Evolutionary conservation across 306 rosid genomes (phyloP), one percentile per base, ranked within the genome.

Genomic region (Vicia faba): DNA sequence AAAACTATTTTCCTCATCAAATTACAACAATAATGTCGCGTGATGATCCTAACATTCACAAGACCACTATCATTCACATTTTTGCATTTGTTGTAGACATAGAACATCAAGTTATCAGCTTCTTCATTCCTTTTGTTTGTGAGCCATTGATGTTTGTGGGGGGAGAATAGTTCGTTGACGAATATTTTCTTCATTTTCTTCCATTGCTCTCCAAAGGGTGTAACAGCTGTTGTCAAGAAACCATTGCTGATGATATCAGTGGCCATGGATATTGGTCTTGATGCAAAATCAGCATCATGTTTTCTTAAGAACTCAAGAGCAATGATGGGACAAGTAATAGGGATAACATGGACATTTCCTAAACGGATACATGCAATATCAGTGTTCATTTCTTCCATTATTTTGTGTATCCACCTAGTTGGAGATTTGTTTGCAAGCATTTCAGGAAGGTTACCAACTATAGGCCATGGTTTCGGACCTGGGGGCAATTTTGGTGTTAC

Each of bases 341-440:
- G 75, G 4, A 88, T 79, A 0, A 85, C 68, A 65, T 85, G 60
- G 33, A 70, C 54, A 18, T 56, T 79, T 35, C 87, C 90, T 2
- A 83, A 6, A 19, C 80, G 79, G 18, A 83, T 36, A 26, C 91
- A 85, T 0, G 82, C 85, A 2, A 87, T 83, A 8, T 87, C 79
- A 0, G 85, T 74, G 73, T 79, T 15, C 12, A 74, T 1, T 12
- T 76, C 58, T 12, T 74, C 64, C 85, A 87, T 58, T 0, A 83
- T 1, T 1, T 46, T 25, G 29, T 76, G 85, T 5, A 84, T 77
- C 89, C 86, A 84, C 23, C 13, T 16, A 11, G 25, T 16, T 0
- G 39, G 5, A 5, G 84, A 48, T 28, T 64, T 79, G 68, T 55
- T 79, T 49, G 61, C 46, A 35, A 73, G 71, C 75, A 83, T 64